phyloP scores from a whole-genome alignment of 1,139 yeast species.

The Chernovozyma sophiae-reginae region DNA sequence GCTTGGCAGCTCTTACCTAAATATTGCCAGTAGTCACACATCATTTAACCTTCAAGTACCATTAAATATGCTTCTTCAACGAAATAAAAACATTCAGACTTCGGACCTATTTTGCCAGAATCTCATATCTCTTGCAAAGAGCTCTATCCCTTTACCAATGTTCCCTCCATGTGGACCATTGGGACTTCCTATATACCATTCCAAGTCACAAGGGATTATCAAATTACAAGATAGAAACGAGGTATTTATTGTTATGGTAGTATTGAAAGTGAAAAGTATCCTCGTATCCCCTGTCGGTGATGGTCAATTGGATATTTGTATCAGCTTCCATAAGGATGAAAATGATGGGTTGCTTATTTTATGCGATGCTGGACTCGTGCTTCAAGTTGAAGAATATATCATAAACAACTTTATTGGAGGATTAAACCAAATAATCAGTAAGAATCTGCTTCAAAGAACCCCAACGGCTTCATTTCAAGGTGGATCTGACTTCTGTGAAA shows the following conservation, averaged over 20 bases:
- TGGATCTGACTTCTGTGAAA: not conserved
- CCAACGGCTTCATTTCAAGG: no score
- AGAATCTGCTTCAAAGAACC: not conserved
- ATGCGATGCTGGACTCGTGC: constrained; percentile 27
- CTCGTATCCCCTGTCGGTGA: constrained; percentile 10
- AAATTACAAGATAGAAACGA: constrained; percentile 15
- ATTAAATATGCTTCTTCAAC: constrained; percentile 30
- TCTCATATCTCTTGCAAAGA: constrained; percentile 30
- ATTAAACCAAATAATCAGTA: no score
- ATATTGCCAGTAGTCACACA: not conserved
- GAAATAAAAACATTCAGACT: constrained; percentile 28
- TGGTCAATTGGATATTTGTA: constrained; percentile 13
- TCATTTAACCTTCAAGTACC: constrained; percentile 31
- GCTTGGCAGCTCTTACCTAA: not conserved
- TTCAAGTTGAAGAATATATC: constrained; percentile 24
- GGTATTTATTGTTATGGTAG: constrained; percentile 31
- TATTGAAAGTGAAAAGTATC: constrained; percentile 20
- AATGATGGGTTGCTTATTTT: constrained; percentile 25
- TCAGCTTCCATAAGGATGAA: constrained; percentile 31
- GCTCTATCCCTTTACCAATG: not conserved
- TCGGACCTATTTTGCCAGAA: constrained; percentile 32
- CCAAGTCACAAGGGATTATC: constrained; percentile 1
- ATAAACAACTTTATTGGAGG: no score
- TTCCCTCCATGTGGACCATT: not conserved
- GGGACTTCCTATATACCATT: not conserved